Conservation (phyloP, 805 yeast species). For the Hanseniaspora mollemarum region DNA sequence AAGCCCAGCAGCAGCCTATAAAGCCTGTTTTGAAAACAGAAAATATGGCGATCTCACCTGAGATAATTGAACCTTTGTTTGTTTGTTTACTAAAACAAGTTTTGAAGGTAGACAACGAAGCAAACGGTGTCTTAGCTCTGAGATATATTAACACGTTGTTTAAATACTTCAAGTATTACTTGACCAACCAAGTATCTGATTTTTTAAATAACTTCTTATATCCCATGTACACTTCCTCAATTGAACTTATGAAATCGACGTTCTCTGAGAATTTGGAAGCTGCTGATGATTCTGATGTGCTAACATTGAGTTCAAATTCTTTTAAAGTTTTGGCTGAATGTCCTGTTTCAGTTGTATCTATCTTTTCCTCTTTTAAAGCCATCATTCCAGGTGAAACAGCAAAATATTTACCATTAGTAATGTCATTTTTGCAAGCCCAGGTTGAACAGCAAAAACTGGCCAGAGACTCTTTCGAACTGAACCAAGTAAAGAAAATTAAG, state of each 20-base stretch:
- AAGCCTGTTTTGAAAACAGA: constrained; percentile 9
- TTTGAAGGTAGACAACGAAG: constrained; percentile 76
- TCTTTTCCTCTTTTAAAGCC: constrained; percentile 76
- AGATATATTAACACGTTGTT: constrained; percentile 76
- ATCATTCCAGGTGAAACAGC: constrained; percentile 62
- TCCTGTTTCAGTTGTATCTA: constrained; percentile 89
- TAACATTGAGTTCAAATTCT: constrained; percentile 50
- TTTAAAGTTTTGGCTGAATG: constrained; percentile 91
- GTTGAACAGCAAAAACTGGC: constrained; percentile 71
- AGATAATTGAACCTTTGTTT: constrained; percentile 9
- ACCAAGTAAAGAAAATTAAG: constrained; percentile 62
- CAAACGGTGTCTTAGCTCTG: constrained; percentile 85
- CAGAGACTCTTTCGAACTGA: constrained; percentile 48
- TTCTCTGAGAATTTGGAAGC: constrained; percentile 31
- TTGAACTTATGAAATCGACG: constrained; percentile 56
- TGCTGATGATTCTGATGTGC: constrained; percentile 19
- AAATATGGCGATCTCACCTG: constrained; percentile 3
- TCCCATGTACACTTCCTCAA: constrained; percentile 68
- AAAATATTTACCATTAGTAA: constrained; percentile 67
- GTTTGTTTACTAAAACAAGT: constrained; percentile 38
- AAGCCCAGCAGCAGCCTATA: not conserved
- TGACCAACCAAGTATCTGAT: constrained; percentile 61
- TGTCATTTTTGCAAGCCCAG: constrained; percentile 60
- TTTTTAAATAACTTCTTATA: constrained; percentile 61
- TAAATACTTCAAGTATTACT: constrained; percentile 61